Percentiles rank a stretch among this genome's conserved stretches.
Evolutionary conservation across 345 rosid species (phyloP).

Genomic region (Lepidium aucheri): DNA sequence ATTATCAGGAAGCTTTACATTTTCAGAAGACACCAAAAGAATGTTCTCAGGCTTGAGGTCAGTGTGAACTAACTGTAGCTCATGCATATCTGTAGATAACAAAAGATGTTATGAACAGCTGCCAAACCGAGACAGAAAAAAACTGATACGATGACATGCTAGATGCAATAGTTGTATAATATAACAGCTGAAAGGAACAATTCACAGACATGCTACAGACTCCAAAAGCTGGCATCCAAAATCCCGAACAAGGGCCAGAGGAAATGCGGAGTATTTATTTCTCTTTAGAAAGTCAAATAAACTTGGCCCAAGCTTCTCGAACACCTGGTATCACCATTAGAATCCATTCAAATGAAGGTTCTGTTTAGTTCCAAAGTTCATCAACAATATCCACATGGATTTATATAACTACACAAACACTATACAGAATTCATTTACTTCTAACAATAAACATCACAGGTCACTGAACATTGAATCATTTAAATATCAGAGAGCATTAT

Average conservation of each 20-base stretch:
- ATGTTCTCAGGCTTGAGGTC: conserved; percentile 90
- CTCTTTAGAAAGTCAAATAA: conserved; percentile 89
- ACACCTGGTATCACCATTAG: conserved; percentile 78
- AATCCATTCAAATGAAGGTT: conserved; percentile 55
- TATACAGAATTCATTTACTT: not conserved
- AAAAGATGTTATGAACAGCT: conserved; percentile 15
- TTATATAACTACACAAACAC: conserved; percentile 15
- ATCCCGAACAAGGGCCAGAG: conserved; percentile 88
- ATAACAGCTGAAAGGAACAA: conserved; percentile 31
- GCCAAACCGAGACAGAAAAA: conserved; percentile 12
- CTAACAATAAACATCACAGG: not conserved
- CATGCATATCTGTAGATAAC: conserved; percentile 72
- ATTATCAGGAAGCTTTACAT: conserved; percentile 56
- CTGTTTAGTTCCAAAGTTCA: conserved; percentile 39
- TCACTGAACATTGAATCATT: not conserved
- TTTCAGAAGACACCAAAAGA: conserved; percentile 71
- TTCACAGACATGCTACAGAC: conserved; percentile 91
- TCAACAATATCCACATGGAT: conserved; percentile 25
- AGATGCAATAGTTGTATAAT: conserved; percentile 3
- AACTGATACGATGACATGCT: conserved; percentile 13
- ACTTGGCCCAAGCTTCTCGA: conserved; percentile 98
- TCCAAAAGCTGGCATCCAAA: conserved; percentile 94
- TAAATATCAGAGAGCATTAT: not conserved
- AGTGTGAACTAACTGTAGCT: conserved; percentile 65
- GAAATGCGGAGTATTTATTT: conserved; percentile 87